Evolutionary conservation across 2,329 filamentous ascomycete species (phyloP).

Genomic region (Botrytis tulipae): DNA sequence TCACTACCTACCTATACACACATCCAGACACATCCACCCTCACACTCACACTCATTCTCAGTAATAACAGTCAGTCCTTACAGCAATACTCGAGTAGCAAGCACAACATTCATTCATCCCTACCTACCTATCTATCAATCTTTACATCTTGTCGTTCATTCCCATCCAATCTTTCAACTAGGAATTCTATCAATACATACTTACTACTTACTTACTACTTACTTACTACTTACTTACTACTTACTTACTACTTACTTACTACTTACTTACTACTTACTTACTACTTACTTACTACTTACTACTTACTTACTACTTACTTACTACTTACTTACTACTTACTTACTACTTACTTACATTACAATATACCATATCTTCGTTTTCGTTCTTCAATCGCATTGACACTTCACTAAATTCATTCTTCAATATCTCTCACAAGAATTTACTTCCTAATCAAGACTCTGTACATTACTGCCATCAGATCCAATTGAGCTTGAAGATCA

Average conservation of each 20-base stretch:
- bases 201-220: too few relatives aligned
- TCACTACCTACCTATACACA: background rate
- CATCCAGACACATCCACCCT: background rate
- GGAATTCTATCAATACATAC: background rate
- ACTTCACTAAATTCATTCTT: background rate
- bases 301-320: too few relatives aligned
- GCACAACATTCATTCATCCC: background rate
- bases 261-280: too few relatives aligned
- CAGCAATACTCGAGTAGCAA: background rate
- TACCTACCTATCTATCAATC: background rate
- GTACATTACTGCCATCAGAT: background rate
- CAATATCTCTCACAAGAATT: background rate
- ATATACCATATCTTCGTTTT: background rate
- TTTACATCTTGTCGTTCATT: background rate
- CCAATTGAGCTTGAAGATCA: background rate
- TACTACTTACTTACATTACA: background rate
- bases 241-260: too few relatives aligned
- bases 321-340: too few relatives aligned
- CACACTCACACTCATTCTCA: background rate
- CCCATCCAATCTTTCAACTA: background rate
- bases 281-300: too few relatives aligned
- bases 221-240: too few relatives aligned
- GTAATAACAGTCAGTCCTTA: background rate
- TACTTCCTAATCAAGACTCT: background rate
- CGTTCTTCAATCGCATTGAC: constrained; percentile 9